phyloP scores from a whole-genome alignment of 441 rosid genomes.

The Erysimum pusillum region DNA sequence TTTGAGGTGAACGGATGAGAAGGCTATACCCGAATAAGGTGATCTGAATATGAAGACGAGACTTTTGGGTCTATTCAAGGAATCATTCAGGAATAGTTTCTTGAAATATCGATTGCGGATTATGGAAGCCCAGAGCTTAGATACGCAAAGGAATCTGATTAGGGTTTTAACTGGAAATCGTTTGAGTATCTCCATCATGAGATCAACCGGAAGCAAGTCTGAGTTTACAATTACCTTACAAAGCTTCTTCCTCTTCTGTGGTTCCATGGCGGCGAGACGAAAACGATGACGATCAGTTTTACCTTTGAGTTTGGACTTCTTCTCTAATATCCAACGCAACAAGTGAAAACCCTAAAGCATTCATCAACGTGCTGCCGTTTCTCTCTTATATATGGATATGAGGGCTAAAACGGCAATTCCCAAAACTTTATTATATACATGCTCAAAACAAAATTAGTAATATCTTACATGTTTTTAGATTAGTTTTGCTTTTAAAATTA shows the following conservation, averaged over 20 bases:
- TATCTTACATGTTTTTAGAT: too few species aligned
- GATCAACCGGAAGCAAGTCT: not conserved
- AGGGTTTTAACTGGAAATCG: not conserved
- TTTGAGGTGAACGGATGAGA: not conserved
- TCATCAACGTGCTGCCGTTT: not conserved
- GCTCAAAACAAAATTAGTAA: too few species aligned
- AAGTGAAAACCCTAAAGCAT: not conserved
- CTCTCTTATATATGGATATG: not conserved
- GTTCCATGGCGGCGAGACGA: not conserved
- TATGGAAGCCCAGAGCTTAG: not conserved
- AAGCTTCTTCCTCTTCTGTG: not conserved
- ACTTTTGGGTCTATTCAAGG: not conserved
- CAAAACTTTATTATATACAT: too few species aligned
- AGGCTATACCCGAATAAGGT: not conserved
- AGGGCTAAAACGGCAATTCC: not conserved
- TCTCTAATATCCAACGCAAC: too few species aligned
- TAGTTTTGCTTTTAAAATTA: too few species aligned
- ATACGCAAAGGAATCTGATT: not conserved
- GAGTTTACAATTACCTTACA: not conserved
- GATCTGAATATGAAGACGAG: not conserved
- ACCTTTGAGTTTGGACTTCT: not conserved
- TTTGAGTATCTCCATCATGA: not conserved
- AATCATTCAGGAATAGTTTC: not conserved
- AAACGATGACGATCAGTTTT: not conserved
- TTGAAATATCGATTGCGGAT: not conserved